These are phyloP conservation scores for Chlamydomonas schloesseri DNA, from an alignment of 139 green algal species.

Conservation along the genomic window DNA sequence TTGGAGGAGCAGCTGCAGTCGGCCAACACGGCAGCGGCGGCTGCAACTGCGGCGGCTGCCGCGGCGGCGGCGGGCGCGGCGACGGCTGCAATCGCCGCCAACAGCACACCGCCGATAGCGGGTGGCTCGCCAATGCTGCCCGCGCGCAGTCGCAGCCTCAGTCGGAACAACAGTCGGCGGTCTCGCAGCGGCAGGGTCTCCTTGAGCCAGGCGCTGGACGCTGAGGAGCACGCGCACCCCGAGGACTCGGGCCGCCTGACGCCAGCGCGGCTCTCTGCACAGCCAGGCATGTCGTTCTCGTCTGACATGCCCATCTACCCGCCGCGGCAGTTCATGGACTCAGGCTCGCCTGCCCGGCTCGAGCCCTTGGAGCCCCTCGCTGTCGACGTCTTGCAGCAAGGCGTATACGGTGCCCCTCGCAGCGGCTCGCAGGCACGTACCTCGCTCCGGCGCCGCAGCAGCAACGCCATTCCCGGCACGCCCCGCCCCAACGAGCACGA, in stretches of 20 bases:
- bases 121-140: background rate
- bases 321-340: background rate
- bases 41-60: background rate
- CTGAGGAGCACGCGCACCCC: background rate
- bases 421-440: too few species aligned
- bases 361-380: slow-evolving; percentile 28
- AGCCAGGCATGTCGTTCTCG: background rate
- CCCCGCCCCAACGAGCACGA: too few species aligned
- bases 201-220: background rate
- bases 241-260: background rate
- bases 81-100: background rate
- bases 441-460: too few species aligned
- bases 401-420: too few species aligned
- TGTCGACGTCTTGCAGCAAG: background rate
- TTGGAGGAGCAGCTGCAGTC: background rate
- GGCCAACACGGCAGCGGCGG: background rate
- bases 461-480: too few species aligned
- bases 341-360: background rate
- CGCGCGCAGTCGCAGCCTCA: background rate
- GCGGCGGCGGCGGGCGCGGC: background rate
- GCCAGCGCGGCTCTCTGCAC: background rate
- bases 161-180: background rate
- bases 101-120: background rate
- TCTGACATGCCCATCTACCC: slow-evolving; percentile 9
- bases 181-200: background rate